Percentiles rank a stretch among this genome's conserved stretches.
These are phyloP conservation scores for Dothistroma septosporum DNA, from an alignment of 2,329 filamentous ascomycete species.

Conservation along the genomic window DNA sequence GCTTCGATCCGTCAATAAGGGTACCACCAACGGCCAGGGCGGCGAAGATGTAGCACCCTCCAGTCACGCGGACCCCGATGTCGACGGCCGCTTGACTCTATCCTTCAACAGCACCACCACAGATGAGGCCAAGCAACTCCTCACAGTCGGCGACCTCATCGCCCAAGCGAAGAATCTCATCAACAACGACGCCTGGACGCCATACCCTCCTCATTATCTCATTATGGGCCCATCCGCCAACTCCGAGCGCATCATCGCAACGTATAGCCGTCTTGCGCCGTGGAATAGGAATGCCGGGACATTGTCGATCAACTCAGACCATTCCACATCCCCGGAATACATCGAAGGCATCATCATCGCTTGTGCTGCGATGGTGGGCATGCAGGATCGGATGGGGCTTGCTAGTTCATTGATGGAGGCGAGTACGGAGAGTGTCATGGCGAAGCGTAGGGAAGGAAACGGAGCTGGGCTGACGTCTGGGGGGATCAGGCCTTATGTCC, in stretches of 20 bases:
- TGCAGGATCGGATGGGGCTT: conserved; percentile 6
- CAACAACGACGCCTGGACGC: conserved; percentile 6
- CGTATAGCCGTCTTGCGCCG: conserved; percentile 2
- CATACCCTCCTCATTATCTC: conserved; percentile 3
- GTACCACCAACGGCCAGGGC: background rate
- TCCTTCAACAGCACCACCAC: background rate
- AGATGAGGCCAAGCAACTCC: background rate
- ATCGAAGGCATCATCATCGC: conserved; percentile 9
- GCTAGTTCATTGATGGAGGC: conserved; percentile 2
- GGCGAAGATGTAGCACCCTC: background rate
- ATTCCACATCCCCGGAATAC: background rate
- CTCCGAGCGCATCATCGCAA: background rate
- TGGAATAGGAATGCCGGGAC: conserved; percentile 2
- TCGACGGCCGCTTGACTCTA: background rate
- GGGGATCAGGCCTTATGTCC: background rate
- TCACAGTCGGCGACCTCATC: conserved; percentile 3
- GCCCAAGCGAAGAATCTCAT: conserved; percentile 3
- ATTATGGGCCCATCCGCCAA: background rate
- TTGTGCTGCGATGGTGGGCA: conserved; percentile 6
- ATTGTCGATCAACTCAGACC: background rate
- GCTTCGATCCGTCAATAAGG: background rate
- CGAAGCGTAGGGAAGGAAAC: conserved; percentile 1
- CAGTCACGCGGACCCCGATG: background rate
- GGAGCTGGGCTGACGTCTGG: background rate
- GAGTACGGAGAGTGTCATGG: conserved; percentile 1